Base-by-base conservation (phyloP, 108 stramenopile species). In the Pseudonitzschia multistriata region DNA sequence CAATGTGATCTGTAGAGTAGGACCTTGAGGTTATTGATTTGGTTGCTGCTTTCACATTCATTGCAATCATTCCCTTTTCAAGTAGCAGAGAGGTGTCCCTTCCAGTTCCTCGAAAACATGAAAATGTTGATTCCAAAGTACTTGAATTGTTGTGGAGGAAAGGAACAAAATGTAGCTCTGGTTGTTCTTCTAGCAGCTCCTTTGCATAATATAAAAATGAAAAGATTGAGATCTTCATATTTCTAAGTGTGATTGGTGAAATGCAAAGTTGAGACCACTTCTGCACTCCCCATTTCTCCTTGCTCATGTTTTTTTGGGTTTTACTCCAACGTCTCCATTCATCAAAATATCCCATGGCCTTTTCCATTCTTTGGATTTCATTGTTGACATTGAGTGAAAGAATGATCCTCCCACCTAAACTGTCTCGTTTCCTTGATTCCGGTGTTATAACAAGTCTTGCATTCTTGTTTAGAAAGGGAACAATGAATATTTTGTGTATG, bases 131-230 rank as follows among this genome's bases (percentile, higher is more conserved):
- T 25, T 52, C 0, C 7, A 52, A 17, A 25, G 50, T 52, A 52
- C 50, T 52, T 17, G 50, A 52, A 52, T 52, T 52, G 50, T 52
- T 52, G 50, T 52, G 50, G 7, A 52, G 50, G 19, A 25, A 52
- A 17, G 50, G 50, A 25, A 52, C 50, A 52, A 52, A 52, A 21
- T 52, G 21, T 25, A 52, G 19, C 25, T 7, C 50, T 25, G 0
- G 17, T 21, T 52, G 25, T 10, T 52, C 1, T 25, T 52, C 1
- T 0, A 52, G 50, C 10, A 52, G 6, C 21, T 52, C 50, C 17
- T 52, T 52, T 52, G 50, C 50, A 25, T 19, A 52, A 25, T 52
- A 25, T 6, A 52, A 17, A 52, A 52, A 52, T 0, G 24, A 0
- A 52, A 52, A 52, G 0, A 52, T 21, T 7, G 50, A 52, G 0